Percentiles rank a stretch among this genome's conserved stretches.
phyloP scores from a whole-genome alignment of 345 rosid genomes.

The Cardamine resedifolia region DNA sequence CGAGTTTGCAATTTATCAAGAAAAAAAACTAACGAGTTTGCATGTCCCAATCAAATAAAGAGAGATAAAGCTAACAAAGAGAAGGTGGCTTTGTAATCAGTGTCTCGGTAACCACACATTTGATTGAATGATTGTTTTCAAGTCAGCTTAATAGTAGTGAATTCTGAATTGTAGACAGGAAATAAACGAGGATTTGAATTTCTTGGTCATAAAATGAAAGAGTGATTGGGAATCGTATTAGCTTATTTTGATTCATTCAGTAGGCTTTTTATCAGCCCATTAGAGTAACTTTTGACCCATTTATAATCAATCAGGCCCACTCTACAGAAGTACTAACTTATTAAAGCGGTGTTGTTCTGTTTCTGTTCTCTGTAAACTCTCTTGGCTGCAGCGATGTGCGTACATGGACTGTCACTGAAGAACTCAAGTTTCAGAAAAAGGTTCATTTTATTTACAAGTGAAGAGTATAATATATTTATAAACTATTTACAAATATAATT shows the following conservation, averaged over 20 bases:
- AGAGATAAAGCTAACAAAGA: not conserved
- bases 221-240: not conserved
- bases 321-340: not conserved
- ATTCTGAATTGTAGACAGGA: not conserved
- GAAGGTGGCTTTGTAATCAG: not conserved
- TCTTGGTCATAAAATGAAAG: constrained; percentile 16
- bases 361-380: not conserved
- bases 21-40: not conserved
- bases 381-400: not conserved
- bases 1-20: not conserved
- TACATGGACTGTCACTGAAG: not conserved
- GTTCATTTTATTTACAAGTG: not conserved
- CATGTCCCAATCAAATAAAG: not conserved
- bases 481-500: not conserved
- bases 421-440: not conserved
- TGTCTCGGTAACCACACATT: not conserved
- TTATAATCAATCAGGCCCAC: not conserved
- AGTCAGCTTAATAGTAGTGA: constrained; percentile 5
- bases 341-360: not conserved
- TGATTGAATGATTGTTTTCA: not conserved
- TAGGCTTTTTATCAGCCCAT: constrained; percentile 5
- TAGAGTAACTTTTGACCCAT: not conserved
- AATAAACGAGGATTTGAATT: not conserved
- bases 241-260: not conserved
- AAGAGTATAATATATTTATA: not conserved